Percentiles rank a stretch among this genome's conserved stretches.
phyloP scores from a whole-genome alignment of 352 stramenopile genomes.

The Globisporangium canariense region DNA sequence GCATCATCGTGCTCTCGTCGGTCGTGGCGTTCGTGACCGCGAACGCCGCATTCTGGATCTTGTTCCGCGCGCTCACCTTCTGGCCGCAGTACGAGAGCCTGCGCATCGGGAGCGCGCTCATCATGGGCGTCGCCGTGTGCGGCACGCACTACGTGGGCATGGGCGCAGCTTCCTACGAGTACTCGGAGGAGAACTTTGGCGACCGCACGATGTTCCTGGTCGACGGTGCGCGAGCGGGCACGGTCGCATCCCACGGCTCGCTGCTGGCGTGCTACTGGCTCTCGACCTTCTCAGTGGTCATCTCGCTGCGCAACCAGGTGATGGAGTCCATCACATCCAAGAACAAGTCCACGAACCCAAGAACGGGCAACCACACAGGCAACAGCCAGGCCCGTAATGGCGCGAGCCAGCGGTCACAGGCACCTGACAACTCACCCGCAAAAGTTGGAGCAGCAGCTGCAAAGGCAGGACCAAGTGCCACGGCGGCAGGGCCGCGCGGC shows the following conservation, averaged over 20 bases:
- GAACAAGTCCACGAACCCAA: slow-evolving; percentile 10
- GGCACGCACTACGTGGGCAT: slow-evolving; percentile 62
- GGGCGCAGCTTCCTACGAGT: slow-evolving; percentile 37
- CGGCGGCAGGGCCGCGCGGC: background rate
- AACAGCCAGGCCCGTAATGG: slow-evolving; percentile 4
- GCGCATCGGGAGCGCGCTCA: slow-evolving; percentile 45
- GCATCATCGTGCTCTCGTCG: slow-evolving; percentile 42
- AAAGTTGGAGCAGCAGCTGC: background rate
- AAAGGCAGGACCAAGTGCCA: background rate
- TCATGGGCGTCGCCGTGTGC: slow-evolving; percentile 66
- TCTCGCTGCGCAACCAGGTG: slow-evolving; percentile 15
- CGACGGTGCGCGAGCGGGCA: slow-evolving; percentile 26
- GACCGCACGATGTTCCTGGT: slow-evolving; percentile 27
- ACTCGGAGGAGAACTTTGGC: slow-evolving; percentile 28
- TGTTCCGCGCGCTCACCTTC: slow-evolving; percentile 67
- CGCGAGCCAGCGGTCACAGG: slow-evolving; percentile 11
- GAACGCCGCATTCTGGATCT: slow-evolving; percentile 64
- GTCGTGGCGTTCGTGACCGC: slow-evolving; percentile 55
- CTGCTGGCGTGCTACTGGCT: slow-evolving; percentile 59
- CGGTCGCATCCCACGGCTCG: slow-evolving; percentile 42
- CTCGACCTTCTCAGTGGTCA: slow-evolving; percentile 20
- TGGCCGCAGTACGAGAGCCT: slow-evolving; percentile 50
- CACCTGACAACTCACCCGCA: slow-evolving; percentile 2
- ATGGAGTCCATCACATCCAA: slow-evolving; percentile 6
- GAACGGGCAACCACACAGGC: slow-evolving; percentile 13